These are phyloP conservation scores for Tetrahymena borealis DNA, from an alignment of 73 alveolate species.

Conservation along the genomic window DNA sequence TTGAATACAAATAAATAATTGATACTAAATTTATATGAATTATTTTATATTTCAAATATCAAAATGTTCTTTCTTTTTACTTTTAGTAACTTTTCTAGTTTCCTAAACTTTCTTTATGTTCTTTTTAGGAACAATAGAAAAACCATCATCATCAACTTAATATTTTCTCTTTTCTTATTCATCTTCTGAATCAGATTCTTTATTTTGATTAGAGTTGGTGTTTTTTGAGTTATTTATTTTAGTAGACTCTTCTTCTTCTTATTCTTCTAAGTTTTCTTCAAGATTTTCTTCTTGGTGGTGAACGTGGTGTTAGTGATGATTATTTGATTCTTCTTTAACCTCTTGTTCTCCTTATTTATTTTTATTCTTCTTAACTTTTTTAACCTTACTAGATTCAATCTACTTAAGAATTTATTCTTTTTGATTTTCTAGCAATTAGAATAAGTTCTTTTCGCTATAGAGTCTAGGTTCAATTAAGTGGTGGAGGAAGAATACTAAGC, in stretches of 20 bases:
- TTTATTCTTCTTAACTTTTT: not conserved
- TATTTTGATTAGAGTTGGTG: not conserved
- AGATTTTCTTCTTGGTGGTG: not conserved
- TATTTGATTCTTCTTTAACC: not conserved
- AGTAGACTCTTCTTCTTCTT: not conserved
- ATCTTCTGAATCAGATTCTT: not conserved
- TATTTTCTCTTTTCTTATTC: not conserved
- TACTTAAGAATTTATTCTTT: not conserved
- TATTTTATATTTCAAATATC: not conserved
- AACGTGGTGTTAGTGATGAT: not conserved
- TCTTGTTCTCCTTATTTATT: not conserved
- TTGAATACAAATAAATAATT: not conserved
- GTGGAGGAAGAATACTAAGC: not conserved
- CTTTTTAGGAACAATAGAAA: not conserved
- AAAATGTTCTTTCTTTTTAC: not conserved
- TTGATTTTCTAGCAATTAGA: not conserved
- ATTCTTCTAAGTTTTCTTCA: not conserved
- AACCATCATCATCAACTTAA: not conserved
- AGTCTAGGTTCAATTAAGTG: not conserved
- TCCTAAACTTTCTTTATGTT: not conserved
- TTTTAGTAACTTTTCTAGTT: not conserved
- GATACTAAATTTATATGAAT: not conserved
- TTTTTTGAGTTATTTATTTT: not conserved
- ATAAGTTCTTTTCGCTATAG: not conserved
- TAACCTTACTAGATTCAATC: not conserved